Conservation (phyloP, 1,284 basidiomycete species). For the Rhodofomes roseus region DNA sequence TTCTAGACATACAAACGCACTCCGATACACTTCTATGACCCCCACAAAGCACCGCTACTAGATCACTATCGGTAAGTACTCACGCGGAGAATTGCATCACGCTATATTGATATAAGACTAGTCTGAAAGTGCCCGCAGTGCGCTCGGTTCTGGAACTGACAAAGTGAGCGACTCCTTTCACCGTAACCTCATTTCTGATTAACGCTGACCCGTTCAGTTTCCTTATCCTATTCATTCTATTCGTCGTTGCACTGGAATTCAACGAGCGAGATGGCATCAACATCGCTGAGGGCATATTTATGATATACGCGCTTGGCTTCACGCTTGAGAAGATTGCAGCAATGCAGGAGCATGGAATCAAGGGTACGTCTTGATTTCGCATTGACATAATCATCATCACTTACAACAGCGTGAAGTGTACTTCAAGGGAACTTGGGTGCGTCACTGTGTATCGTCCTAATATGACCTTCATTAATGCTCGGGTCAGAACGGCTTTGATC, state of each 20-base stretch:
- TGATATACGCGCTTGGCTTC: slow-evolving; percentile 85
- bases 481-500: slow-evolving; percentile 81
- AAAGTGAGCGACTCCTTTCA: slow-evolving; percentile 47
- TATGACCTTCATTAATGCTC: not conserved
- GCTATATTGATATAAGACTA: slow-evolving; percentile 25
- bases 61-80: slow-evolving; percentile 81
- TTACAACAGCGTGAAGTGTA: slow-evolving; percentile 45
- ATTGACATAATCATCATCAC: not conserved
- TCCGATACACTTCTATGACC: slow-evolving; percentile 92
- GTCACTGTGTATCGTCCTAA: slow-evolving; percentile 13
- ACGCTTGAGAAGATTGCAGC: slow-evolving; percentile 89
- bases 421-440: slow-evolving; percentile 80
- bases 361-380: slow-evolving; percentile 40
- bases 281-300: slow-evolving; percentile 65
- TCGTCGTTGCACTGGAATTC: slow-evolving; percentile 79
- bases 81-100: not conserved
- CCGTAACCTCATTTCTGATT: not conserved
- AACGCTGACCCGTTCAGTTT: slow-evolving; percentile 50
- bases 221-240: slow-evolving; percentile 78
- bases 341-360: slow-evolving; percentile 91
- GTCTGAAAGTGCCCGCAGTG: slow-evolving; percentile 90
- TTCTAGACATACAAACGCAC: slow-evolving; percentile 86
- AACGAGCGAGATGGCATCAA: slow-evolving; percentile 63
- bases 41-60: slow-evolving; percentile 85
- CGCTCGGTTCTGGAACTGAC: slow-evolving; percentile 86